Evolutionary conservation across 1,139 yeast species (phyloP), one percentile per base, ranked within the genome.

Genomic region (Pneumocystis sp.): DNA sequence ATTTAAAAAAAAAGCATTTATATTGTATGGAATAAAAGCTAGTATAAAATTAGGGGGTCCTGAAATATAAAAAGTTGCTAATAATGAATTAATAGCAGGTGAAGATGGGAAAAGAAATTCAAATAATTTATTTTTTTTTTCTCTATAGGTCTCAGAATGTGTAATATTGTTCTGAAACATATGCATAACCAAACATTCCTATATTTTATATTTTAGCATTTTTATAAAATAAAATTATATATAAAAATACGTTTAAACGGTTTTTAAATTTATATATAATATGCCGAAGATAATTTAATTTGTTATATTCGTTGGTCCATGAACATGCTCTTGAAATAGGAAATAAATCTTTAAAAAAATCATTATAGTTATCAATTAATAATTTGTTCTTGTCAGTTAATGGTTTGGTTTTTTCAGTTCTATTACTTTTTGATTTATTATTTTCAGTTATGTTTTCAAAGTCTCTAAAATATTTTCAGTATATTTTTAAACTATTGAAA

Each of bases 21-120:
- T 81, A 62, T 73, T 73, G 3, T 79, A 76, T 1, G 87, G 87
- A 61, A 83, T 78, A 63, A 70, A 72, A 0, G 81, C 81, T 35
- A 85, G 74, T 42, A 84, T 73, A 60, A 83, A 69, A 70, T 82
- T 83, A 45, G 90, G 88, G 6, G 86, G 81, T 0, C 86, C 82
- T 6, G 87, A 83, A 61, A 85, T 81, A 70, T 83, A 80, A 0
- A 83, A 73, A 0, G 87, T 83, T 1, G 89, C 89, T 59, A 85
- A 71, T 10, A 85, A 62, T 0, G 89, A 81, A 71, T 85, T 85
- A 63, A 79, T 78, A 1, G 81, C 81, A 2, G 86, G 83, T 4
- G 81, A 83, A 69, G 81, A 81, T 3, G 84, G 83, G 72, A 83
- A 83, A 29, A 82, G 70, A 45, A 73, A 73, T 8, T 76, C 72